phyloP scores from a whole-genome alignment of 345 rosid species.

The Corymbia maculata region DNA sequence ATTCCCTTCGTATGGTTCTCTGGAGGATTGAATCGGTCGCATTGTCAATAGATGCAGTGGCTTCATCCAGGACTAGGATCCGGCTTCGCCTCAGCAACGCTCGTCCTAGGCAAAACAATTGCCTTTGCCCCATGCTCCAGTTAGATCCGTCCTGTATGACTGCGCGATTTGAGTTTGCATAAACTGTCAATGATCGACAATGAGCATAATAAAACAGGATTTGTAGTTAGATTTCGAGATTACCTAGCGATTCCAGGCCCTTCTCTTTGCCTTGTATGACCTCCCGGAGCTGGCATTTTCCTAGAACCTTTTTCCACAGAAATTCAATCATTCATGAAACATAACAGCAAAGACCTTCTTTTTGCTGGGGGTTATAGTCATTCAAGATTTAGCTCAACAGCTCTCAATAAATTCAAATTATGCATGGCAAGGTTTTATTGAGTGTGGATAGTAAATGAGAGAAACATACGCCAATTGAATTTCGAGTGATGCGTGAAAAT shows the following conservation, averaged over 20 bases:
- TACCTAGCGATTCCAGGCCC: slow-evolving; percentile 22
- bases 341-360: not conserved
- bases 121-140: slow-evolving; percentile 62
- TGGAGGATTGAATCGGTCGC: slow-evolving; percentile 49
- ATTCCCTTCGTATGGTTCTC: slow-evolving; percentile 38
- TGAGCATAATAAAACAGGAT: slow-evolving; percentile 1
- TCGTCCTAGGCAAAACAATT: slow-evolving; percentile 53
- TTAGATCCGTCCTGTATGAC: slow-evolving; percentile 55
- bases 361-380: not conserved
- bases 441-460: no score
- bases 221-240: not conserved
- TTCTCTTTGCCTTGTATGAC: slow-evolving; percentile 17
- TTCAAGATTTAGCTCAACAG: not conserved
- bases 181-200: not conserved
- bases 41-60: slow-evolving; percentile 53
- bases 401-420: not conserved
- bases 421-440: not conserved
- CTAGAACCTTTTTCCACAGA: slow-evolving; percentile 19
- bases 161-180: not conserved
- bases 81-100: slow-evolving; percentile 37
- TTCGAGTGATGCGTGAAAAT: not conserved
- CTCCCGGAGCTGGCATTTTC: slow-evolving; percentile 27
- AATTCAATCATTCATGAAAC: not conserved
- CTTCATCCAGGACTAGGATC: slow-evolving; percentile 58
- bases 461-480: not conserved